Base-by-base conservation (phyloP, 768 basidiomycete genomes). In the Lactifluus pinguis region DNA sequence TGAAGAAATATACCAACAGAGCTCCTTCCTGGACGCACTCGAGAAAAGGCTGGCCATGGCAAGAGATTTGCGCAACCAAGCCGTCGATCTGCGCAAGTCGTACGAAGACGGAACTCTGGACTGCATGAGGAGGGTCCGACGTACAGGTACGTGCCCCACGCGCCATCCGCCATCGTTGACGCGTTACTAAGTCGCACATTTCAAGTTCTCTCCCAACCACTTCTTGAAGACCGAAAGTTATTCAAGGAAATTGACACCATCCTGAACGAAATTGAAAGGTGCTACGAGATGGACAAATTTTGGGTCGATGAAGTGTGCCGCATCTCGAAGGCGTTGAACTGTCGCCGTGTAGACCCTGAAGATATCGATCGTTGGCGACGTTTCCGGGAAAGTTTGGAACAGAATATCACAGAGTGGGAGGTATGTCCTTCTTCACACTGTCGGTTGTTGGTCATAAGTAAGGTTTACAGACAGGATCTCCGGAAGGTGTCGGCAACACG, bases 61-160 rank as follows among this genome's bases (percentile, higher is more conserved):
- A 1, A 29, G 39, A 41, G 17, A 2, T 49, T 19, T 56, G 47
- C 55, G 55, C 15, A 4, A 44, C 15, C 19, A 56, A 41, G 38
- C 29, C 47, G 34, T 38, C 14, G 6, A 49, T 56, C n/a, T 56
- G 15, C 55, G 17, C 13, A 49, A 49, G 47, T 55, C 45, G 0
- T 38, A 55, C 55, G 45, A 48, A 32, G 9, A 21, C 11, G 30
- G 6, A 11, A 55, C 36, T 25, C 15, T 56, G 36, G 4, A 29
- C 11, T 17, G 25, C 36, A 39, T 49, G 3, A 29, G 29, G 34
- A 49, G 29, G 36, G 19, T 39, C 21, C n/a, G 34, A 29, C 7
- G 4, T 3, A 81, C 44, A 19, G 50, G 50, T 51, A 38, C 17
- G 50, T 19, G n/a, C 17, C 19, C 36, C 34, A 9, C 50, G 13